These are phyloP conservation scores for Gaillardinia entomophila DNA, from an alignment of 805 yeast species.

Conservation along the genomic window DNA sequence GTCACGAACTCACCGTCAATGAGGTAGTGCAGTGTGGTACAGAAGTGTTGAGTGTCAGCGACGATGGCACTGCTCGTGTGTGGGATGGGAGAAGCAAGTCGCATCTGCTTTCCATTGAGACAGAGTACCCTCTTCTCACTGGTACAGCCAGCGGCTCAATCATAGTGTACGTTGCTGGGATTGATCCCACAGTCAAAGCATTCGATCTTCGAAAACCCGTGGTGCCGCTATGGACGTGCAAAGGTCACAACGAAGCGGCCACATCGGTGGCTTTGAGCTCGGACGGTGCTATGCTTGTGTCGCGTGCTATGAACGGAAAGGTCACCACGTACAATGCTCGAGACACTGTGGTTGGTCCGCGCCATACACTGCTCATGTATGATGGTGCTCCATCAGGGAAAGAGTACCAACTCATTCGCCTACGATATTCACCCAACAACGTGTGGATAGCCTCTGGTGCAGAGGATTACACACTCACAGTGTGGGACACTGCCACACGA, in stretches of 20 bases:
- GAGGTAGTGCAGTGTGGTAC: constrained; percentile 37
- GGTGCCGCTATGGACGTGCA: constrained; percentile 41
- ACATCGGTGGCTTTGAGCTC: constrained; percentile 48
- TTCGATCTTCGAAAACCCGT: constrained; percentile 49
- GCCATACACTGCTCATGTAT: constrained; percentile 42
- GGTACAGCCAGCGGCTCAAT: constrained; percentile 26
- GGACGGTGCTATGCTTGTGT: constrained; percentile 42
- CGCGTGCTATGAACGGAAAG: constrained; percentile 53
- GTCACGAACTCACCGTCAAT: constrained; percentile 51
- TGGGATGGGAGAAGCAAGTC: constrained; percentile 65
- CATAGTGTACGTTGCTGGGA: constrained; percentile 53
- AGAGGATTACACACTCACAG: constrained; percentile 49
- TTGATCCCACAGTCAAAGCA: constrained; percentile 58
- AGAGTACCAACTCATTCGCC: constrained; percentile 48
- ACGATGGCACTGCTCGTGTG: constrained; percentile 52
- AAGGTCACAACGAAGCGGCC: constrained; percentile 42
- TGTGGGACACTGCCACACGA: constrained; percentile 56
- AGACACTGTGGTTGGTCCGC: constrained; percentile 30
- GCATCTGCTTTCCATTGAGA: constrained; percentile 31
- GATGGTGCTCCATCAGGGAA: constrained; percentile 54
- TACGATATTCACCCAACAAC: constrained; percentile 39
- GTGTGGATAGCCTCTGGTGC: constrained; percentile 52
- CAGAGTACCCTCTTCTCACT: constrained; percentile 57
- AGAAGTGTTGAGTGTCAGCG: constrained; percentile 49
- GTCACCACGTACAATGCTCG: constrained; percentile 54